Evolutionary conservation across 1,139 yeast species (phyloP).

Genomic region (Pichia cactophila): DNA sequence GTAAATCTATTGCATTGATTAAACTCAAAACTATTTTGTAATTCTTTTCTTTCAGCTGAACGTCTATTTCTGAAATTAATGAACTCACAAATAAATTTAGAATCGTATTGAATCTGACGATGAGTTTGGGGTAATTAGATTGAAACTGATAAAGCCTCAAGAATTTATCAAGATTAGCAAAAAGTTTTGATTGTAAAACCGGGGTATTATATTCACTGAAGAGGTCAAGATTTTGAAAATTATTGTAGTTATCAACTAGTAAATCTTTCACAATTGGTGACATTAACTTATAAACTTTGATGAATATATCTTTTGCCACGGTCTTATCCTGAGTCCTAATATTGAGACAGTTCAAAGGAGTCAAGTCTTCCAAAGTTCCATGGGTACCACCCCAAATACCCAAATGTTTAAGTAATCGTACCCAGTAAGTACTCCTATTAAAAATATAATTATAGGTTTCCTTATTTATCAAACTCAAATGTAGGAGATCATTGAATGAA

Average conservation of each 20-base stretch:
- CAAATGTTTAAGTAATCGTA: slow-evolving; percentile 39
- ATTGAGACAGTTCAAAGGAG: slow-evolving; percentile 25
- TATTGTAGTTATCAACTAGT: slow-evolving; percentile 38
- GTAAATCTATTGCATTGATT: slow-evolving; percentile 31
- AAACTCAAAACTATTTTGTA: slow-evolving; percentile 25
- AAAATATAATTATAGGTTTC: slow-evolving; percentile 29
- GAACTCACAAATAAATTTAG: slow-evolving; percentile 71
- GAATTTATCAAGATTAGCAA: slow-evolving; percentile 26
- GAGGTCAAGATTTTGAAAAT: slow-evolving; percentile 36
- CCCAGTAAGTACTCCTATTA: slow-evolving; percentile 39
- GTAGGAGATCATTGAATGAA: slow-evolving; percentile 27
- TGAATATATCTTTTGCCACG: slow-evolving; percentile 38
- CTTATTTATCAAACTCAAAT: slow-evolving; percentile 30
- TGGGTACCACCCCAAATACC: slow-evolving; percentile 40
- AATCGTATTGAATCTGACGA: slow-evolving; percentile 43
- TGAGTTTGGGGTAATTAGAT: slow-evolving; percentile 28
- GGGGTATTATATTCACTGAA: slow-evolving; percentile 44
- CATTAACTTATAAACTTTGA: slow-evolving; percentile 36
- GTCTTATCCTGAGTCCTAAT: slow-evolving; percentile 31
- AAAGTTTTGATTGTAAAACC: slow-evolving; percentile 38
- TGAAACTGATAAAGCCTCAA: slow-evolving; percentile 33
- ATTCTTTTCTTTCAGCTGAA: slow-evolving; percentile 47
- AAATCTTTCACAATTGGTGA: slow-evolving; percentile 42
- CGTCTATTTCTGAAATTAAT: slow-evolving; percentile 61
- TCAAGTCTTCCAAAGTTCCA: slow-evolving; percentile 11